Percentiles rank a stretch among this genome's conserved stretches.
Conservation (phyloP, 352 stramenopile species). For the Phytophthora idaei region DNA sequence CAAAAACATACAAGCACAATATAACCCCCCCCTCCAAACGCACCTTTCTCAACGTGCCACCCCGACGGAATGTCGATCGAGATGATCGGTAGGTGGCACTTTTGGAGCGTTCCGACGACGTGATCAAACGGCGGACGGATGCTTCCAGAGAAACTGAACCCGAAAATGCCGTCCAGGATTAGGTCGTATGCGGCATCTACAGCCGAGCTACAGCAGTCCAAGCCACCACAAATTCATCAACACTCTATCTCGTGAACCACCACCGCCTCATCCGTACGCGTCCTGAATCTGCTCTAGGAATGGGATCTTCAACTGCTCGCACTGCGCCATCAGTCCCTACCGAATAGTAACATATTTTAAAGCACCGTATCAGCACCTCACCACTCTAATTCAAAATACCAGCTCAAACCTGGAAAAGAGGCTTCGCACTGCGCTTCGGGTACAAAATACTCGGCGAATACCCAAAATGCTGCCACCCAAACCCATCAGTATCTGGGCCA, state of each 20-base stretch:
- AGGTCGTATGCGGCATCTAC: conserved; percentile 82
- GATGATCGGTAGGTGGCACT: conserved; percentile 83
- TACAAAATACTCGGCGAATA: conserved; percentile 95
- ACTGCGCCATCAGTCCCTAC: conserved; percentile 80
- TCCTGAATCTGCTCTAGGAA: conserved; percentile 63
- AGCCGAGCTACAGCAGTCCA: conserved; percentile 30
- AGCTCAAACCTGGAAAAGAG: conserved; percentile 70
- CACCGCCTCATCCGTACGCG: conserved; percentile 38
- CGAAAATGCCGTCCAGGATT: conserved; percentile 99
- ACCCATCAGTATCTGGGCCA: background rate
- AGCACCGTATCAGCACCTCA: background rate
- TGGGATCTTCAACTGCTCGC: conserved; percentile 77
- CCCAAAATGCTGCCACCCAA: conserved; percentile 92
- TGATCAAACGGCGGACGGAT: conserved; percentile 91
- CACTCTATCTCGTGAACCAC: background rate
- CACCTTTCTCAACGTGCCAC: conserved; percentile 95
- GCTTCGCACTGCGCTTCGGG: conserved; percentile 89
- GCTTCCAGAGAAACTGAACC: conserved; percentile 95
- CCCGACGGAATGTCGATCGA: conserved; percentile 98
- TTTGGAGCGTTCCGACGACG: conserved; percentile 79
- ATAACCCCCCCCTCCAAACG: background rate
- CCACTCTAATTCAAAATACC: background rate
- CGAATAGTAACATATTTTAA: background rate
- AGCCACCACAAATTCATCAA: conserved; percentile 6
- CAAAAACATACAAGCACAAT: background rate